A percentile compares a stretch with the other conserved stretches of the same genome.
These are phyloP conservation scores for Fusarium piperis DNA, from an alignment of 2,329 filamentous ascomycete species.

Conservation along the genomic window DNA sequence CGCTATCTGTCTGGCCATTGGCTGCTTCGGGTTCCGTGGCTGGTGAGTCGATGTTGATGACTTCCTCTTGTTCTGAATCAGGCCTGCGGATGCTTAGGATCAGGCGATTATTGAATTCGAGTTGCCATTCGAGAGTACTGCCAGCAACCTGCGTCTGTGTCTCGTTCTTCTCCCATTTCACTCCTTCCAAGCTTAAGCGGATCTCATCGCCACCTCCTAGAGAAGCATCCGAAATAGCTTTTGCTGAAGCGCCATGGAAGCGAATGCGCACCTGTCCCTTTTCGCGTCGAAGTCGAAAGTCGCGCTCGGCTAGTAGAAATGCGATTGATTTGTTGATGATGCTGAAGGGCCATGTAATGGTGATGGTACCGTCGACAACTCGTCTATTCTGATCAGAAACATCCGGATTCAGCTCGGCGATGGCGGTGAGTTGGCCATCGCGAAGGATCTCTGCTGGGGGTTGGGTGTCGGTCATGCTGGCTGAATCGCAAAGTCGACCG, in stretches of 20 bases:
- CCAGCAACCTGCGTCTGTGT: conserved; percentile 59
- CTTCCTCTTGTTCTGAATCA: conserved; percentile 58
- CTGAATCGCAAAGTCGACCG: conserved; percentile 23
- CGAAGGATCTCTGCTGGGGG: conserved; percentile 36
- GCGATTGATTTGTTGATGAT: conserved; percentile 77
- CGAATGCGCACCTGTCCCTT: conserved; percentile 84
- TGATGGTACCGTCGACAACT: conserved; percentile 76
- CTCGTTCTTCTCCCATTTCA: conserved; percentile 68
- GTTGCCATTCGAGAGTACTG: conserved; percentile 66
- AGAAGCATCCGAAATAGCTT: conserved; percentile 70
- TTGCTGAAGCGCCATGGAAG: conserved; percentile 76
- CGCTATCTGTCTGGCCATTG: conserved; percentile 25
- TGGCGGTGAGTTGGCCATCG: conserved; percentile 56
- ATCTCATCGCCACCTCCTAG: conserved; percentile 84
- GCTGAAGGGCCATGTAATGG: conserved; percentile 92
- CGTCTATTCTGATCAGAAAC: conserved; percentile 53
- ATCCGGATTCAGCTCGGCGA: conserved; percentile 64
- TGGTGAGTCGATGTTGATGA: conserved; percentile 61
- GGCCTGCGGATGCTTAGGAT: conserved; percentile 53
- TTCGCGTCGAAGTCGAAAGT: conserved; percentile 79
- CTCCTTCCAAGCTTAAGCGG: conserved; percentile 74
- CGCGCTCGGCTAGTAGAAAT: conserved; percentile 84
- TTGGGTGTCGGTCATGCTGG: conserved; percentile 41
- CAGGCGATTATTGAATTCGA: conserved; percentile 64
- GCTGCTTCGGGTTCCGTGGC: conserved; percentile 27